These are phyloP conservation scores for Hibiscus trionum DNA, from an alignment of 345 rosid species.

Conservation along the genomic window DNA sequence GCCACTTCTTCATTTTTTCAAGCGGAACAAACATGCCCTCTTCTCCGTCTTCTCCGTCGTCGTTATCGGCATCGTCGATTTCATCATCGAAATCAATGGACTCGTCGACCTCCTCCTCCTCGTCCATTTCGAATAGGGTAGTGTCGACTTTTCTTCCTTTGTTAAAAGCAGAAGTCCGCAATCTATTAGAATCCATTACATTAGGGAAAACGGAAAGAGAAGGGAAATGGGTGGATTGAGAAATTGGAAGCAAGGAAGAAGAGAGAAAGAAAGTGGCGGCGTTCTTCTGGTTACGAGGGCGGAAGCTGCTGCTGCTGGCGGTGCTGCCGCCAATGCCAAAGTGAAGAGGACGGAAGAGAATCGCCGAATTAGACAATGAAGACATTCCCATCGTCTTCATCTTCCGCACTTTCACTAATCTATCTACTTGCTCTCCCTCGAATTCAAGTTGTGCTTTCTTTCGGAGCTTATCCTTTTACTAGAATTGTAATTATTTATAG, in stretches of 20 bases:
- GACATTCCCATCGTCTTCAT: background rate
- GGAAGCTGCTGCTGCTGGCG: background rate
- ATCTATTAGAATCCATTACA: background rate
- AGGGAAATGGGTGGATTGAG: background rate
- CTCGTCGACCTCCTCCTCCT: background rate
- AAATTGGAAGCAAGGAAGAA: conserved; percentile 1
- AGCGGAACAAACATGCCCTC: conserved; percentile 39
- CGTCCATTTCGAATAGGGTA: conserved; percentile 1
- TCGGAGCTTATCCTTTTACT: background rate
- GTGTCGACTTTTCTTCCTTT: conserved; percentile 1
- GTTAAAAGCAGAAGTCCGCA: background rate
- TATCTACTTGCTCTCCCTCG: background rate
- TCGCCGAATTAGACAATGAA: background rate
- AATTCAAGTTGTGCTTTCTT: background rate
- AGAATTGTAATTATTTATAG: background rate
- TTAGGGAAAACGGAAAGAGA: background rate
- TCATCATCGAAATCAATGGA: conserved; percentile 17
- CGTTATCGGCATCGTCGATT: conserved; percentile 15
- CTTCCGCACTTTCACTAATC: background rate
- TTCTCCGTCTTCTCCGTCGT: conserved; percentile 37
- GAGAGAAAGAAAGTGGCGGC: background rate
- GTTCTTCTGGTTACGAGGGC: background rate
- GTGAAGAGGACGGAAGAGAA: background rate
- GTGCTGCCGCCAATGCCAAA: background rate
- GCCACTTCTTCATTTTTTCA: conserved; percentile 61